A percentile compares a stretch with the other conserved stretches of the same genome.
phyloP scores from a whole-genome alignment of 192 early-diverging fungal species.

The Backusella parvicylindrica region DNA sequence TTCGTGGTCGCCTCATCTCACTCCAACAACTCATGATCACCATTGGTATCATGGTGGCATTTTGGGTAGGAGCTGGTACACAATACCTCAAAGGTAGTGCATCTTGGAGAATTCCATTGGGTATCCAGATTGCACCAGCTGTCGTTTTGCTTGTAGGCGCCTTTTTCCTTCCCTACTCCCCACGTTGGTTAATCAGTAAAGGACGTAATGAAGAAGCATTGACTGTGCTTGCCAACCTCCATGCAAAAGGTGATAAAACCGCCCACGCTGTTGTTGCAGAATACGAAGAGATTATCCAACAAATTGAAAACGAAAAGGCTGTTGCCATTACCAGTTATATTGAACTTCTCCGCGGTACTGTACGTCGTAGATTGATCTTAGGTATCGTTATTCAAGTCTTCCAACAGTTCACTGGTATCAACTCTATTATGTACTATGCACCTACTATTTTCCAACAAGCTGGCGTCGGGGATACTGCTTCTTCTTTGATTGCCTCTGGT shows the following conservation, averaged over 20 bases:
- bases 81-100: conserved; percentile 37
- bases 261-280: conserved; percentile 60
- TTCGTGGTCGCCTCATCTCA: conserved; percentile 83
- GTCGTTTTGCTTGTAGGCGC: conserved; percentile 63
- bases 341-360: conserved; percentile 46
- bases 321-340: conserved; percentile 57
- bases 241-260: conserved; percentile 55
- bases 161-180: conserved; percentile 80
- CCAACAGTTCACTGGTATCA: conserved; percentile 87
- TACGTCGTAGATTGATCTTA: conserved; percentile 57
- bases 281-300: conserved; percentile 67
- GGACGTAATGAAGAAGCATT: conserved; percentile 68
- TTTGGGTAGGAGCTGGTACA: conserved; percentile 38
- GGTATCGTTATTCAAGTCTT: conserved; percentile 69
- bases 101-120: conserved; percentile 82
- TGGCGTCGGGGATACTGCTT: conserved; percentile 26
- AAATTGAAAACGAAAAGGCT: conserved; percentile 57
- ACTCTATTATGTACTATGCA: conserved; percentile 77
- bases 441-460: conserved; percentile 38
- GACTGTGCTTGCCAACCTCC: conserved; percentile 65
- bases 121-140: conserved; percentile 79
- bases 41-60: conserved; percentile 71
- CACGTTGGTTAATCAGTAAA: conserved; percentile 79
- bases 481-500: conserved; percentile 35
- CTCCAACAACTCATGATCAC: conserved; percentile 93